phyloP scores from a whole-genome alignment of 495 filamentous ascomycete genomes.

The Hyaloscypha finlandica region DNA sequence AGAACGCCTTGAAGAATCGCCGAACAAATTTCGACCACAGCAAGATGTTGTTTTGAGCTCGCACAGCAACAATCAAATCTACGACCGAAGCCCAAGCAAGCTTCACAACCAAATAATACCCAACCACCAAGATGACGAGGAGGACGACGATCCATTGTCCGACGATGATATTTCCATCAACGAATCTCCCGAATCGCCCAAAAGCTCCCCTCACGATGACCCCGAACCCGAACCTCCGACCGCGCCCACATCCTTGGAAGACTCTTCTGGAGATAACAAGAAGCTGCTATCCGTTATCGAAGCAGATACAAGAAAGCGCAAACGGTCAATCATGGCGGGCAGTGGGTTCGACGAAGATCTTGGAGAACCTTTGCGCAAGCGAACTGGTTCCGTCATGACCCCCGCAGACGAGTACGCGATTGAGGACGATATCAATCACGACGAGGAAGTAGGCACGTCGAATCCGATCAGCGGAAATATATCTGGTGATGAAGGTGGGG shows the following conservation, averaged over 20 bases:
- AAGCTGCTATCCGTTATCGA: slow-evolving; percentile 32
- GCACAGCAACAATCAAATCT: slow-evolving; percentile 42
- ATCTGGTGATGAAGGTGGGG: slow-evolving; percentile 35
- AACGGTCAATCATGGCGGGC: slow-evolving; percentile 47
- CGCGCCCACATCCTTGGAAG: slow-evolving; percentile 30
- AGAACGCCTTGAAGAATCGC: slow-evolving; percentile 91
- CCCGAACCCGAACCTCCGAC: slow-evolving; percentile 37
- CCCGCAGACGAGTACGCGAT: slow-evolving; percentile 32
- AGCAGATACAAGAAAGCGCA: slow-evolving; percentile 52
- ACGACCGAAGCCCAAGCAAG: slow-evolving; percentile 69
- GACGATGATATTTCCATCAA: slow-evolving; percentile 43
- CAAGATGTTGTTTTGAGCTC: slow-evolving; percentile 61
- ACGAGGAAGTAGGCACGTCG: slow-evolving; percentile 30
- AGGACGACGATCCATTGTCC: slow-evolving; percentile 42
- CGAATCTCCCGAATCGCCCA: slow-evolving; percentile 36
- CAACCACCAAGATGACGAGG: slow-evolving; percentile 40
- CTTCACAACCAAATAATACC: slow-evolving; percentile 50
- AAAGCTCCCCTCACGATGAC: slow-evolving; percentile 42
- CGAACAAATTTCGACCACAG: slow-evolving; percentile 64
- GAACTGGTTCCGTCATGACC: slow-evolving; percentile 52
- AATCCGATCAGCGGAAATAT: slow-evolving; percentile 33
- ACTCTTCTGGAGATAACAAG: slow-evolving; percentile 27
- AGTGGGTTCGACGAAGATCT: slow-evolving; percentile 41
- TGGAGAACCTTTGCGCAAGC: slow-evolving; percentile 56
- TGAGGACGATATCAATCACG: slow-evolving; percentile 29